Evolutionary conservation across 345 rosid species (phyloP).

Genomic region (Aurinia saxatilis): DNA sequence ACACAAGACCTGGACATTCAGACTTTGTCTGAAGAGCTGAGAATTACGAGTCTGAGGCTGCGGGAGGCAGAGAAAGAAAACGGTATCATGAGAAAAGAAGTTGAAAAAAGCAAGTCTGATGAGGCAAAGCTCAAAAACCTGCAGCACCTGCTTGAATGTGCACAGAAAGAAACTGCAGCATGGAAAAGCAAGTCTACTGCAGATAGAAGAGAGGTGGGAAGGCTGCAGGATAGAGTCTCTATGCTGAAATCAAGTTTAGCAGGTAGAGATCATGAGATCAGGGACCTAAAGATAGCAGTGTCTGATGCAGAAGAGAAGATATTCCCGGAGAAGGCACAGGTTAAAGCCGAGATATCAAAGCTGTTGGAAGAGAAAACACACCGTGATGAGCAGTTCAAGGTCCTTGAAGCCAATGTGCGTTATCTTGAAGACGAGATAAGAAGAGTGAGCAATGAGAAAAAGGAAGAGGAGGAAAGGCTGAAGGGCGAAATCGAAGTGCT

Average conservation of each 20-base stretch:
- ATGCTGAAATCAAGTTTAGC: constrained; percentile 56
- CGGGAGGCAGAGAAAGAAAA: constrained; percentile 49
- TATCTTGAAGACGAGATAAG: constrained; percentile 58
- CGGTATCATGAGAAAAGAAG: constrained; percentile 39
- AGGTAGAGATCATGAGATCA: constrained; percentile 67
- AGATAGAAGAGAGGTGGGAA: constrained; percentile 50
- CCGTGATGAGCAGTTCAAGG: constrained; percentile 48
- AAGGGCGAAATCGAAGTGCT: constrained; percentile 32
- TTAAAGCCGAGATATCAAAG: constrained; percentile 56
- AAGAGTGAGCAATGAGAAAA: constrained; percentile 37
- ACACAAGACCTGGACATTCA: constrained; percentile 25
- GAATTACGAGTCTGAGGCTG: constrained; percentile 46
- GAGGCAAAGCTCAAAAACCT: constrained; percentile 26
- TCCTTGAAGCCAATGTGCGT: constrained; percentile 53
- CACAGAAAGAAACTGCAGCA: constrained; percentile 42
- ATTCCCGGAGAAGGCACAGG: constrained; percentile 59
- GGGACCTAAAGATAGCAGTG: constrained; percentile 49
- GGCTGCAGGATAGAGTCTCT: constrained; percentile 50
- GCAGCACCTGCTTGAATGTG: constrained; percentile 43
- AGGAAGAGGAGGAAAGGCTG: constrained; percentile 39
- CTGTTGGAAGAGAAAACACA: constrained; percentile 38
- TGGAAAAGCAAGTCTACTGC: constrained; percentile 56
- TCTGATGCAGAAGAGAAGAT: constrained; percentile 66
- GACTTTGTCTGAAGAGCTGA: constrained; percentile 49
- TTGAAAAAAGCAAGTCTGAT: constrained; percentile 32